These are phyloP conservation scores for Rhizophagus clarus DNA, from an alignment of 192 early-diverging fungal genomes.

Conservation along the genomic window DNA sequence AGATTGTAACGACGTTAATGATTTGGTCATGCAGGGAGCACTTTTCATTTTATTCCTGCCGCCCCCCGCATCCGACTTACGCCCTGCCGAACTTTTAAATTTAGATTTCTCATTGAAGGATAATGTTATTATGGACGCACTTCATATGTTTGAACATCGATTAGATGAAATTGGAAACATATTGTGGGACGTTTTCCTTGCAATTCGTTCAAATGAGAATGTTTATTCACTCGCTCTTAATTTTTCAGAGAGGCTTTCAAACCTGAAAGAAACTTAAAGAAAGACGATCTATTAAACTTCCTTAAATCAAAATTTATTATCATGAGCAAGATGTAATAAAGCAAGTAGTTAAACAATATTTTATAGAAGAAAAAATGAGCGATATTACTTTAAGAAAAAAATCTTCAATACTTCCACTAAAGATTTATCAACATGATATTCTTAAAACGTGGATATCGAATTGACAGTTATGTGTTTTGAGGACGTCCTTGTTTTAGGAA, in stretches of 20 bases:
- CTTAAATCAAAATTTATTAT: not conserved
- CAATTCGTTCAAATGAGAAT: not conserved
- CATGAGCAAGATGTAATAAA: too few species aligned
- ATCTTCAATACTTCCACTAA: not conserved
- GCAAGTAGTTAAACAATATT: not conserved
- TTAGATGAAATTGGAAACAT: constrained; percentile 5
- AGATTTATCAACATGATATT: not conserved
- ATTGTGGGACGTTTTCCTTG: not conserved
- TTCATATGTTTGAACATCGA: constrained; percentile 9
- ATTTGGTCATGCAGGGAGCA: constrained; percentile 16
- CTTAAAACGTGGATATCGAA: not conserved
- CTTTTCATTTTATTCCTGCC: constrained; percentile 9
- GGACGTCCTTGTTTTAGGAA: not conserved
- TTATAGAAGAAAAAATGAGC: not conserved
- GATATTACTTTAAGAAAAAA: not conserved
- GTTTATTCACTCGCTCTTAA: not conserved
- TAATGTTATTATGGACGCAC: constrained; percentile 4
- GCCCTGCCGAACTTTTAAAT: not conserved
- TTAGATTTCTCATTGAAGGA: constrained; percentile 11
- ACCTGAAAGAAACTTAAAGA: not conserved
- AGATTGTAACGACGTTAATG: constrained; percentile 26
- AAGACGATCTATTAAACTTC: not conserved
- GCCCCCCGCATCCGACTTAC: not conserved
- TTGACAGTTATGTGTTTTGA: not conserved
- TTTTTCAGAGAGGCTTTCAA: not conserved